These are phyloP conservation scores for Microbotryum lychnidis-dioicae DNA, from an alignment of 1,284 basidiomycete species.

Conservation along the genomic window DNA sequence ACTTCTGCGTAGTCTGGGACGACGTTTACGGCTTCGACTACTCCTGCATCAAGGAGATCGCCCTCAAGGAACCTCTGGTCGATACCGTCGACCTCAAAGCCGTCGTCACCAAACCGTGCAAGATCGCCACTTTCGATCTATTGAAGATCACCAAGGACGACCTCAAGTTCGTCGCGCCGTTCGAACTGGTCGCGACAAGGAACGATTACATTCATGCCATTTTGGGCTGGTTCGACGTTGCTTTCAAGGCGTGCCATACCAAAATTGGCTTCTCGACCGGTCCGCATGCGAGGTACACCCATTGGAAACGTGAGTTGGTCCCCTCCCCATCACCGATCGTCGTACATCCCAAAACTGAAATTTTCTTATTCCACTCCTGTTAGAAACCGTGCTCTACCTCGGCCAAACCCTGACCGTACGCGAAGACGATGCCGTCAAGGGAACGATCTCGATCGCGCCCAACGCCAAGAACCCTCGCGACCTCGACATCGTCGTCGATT, in stretches of 20 bases:
- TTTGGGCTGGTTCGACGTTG: conserved; percentile 98
- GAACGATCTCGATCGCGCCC: conserved; percentile 66
- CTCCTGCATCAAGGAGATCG: conserved; percentile 99
- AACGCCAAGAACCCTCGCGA: conserved; percentile 87
- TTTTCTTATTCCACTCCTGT: neutral
- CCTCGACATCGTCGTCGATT: conserved; percentile 75
- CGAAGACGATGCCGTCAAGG: conserved; percentile 63
- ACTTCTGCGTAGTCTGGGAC: conserved; percentile 72
- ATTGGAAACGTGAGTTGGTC: conserved; percentile 51
- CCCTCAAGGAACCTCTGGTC: conserved; percentile 88
- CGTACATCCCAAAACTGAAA: neutral
- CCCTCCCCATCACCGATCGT: neutral
- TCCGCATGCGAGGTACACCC: conserved; percentile 91
- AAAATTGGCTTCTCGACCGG: conserved; percentile 91
- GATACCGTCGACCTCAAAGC: conserved; percentile 93
- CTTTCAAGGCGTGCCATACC: conserved; percentile 94
- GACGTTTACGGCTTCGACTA: conserved; percentile 99
- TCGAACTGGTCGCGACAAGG: conserved; percentile 72
- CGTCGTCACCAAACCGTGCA: conserved; percentile 80
- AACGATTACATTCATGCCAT: conserved; percentile 98
- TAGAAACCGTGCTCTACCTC: conserved; percentile 93
- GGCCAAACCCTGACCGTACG: conserved; percentile 54
- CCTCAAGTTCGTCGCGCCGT: conserved; percentile 73
- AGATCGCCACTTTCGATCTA: conserved; percentile 86
- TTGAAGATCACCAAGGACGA: conserved; percentile 92